Percentiles rank a stretch among this genome's conserved stretches.
phyloP scores from a whole-genome alignment of 441 rosid genomes.

The Theobroma grandiflorum region DNA sequence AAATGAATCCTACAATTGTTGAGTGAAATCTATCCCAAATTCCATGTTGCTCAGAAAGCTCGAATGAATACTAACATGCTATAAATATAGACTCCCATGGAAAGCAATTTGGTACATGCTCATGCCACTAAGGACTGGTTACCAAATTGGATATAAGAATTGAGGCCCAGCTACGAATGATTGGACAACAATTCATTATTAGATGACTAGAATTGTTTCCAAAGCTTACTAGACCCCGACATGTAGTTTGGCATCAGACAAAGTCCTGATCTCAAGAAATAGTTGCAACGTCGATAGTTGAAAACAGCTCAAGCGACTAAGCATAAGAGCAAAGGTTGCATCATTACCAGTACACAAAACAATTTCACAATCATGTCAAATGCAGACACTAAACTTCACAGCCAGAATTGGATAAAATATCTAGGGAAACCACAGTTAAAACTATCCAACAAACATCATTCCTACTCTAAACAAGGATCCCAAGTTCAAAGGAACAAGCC shows the following conservation, averaged over 20 bases:
- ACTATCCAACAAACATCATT: constrained; percentile 25
- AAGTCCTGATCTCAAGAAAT: not conserved
- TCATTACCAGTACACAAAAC: not conserved
- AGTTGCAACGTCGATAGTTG: not conserved
- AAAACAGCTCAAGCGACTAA: not conserved
- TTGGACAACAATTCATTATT: not conserved
- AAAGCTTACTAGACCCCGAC: not conserved
- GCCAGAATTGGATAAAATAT: not conserved
- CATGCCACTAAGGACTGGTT: not conserved
- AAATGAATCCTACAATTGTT: not conserved
- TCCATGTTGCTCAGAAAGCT: not conserved
- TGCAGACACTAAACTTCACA: not conserved
- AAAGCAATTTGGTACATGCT: constrained; percentile 1
- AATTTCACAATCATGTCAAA: not conserved
- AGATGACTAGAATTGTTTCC: not conserved
- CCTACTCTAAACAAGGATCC: constrained; percentile 33
- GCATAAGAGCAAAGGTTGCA: not conserved
- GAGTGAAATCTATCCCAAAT: not conserved
- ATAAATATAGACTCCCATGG: not conserved
- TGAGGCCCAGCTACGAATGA: not conserved
- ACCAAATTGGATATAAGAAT: not conserved
- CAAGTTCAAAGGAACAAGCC: constrained; percentile 27
- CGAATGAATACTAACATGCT: not conserved
- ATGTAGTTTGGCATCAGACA: not conserved
- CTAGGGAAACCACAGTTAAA: constrained; percentile 11